A percentile compares a stretch with the other conserved stretches of the same genome.
phyloP scores from a whole-genome alignment of 2,329 filamentous ascomycete species.

The Coniella lustricola region DNA sequence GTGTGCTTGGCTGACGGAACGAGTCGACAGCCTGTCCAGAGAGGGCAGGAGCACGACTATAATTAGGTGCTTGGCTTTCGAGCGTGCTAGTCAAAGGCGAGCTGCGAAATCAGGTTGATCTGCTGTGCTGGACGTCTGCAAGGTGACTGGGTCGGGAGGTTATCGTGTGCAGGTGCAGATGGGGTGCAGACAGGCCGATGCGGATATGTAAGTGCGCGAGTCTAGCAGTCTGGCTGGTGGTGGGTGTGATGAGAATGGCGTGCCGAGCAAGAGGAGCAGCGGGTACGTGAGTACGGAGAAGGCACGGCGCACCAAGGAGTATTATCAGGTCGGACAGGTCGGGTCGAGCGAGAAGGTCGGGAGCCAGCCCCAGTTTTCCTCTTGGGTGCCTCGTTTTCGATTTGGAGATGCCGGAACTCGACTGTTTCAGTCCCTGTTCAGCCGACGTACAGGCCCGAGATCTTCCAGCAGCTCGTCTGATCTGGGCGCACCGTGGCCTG shows the following conservation, averaged over 20 bases:
- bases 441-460: slow-evolving; percentile 2
- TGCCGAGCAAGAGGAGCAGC: no score
- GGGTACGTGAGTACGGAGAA: not conserved
- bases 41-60: not conserved
- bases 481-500: slow-evolving; percentile 1
- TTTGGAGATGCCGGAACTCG: slow-evolving; percentile 2
- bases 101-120: not conserved
- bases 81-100: no score
- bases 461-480: slow-evolving; percentile 5
- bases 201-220: not conserved
- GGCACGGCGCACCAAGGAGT: no score
- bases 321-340: not conserved
- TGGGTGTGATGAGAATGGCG: not conserved
- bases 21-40: not conserved
- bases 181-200: not conserved
- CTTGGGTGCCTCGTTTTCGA: slow-evolving; percentile 1
- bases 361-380: slow-evolving; percentile 1
- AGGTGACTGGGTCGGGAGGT: slow-evolving; percentile 2
- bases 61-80: not conserved
- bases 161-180: slow-evolving; percentile 9
- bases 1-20: not conserved
- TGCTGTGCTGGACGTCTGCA: slow-evolving; percentile 3
- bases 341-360: not conserved
- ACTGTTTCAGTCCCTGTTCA: slow-evolving; percentile 8
- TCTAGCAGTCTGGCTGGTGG: not conserved